Conservation (phyloP, 192 early-diverging fungal species). For the Phlyctochytrium planicorne region DNA sequence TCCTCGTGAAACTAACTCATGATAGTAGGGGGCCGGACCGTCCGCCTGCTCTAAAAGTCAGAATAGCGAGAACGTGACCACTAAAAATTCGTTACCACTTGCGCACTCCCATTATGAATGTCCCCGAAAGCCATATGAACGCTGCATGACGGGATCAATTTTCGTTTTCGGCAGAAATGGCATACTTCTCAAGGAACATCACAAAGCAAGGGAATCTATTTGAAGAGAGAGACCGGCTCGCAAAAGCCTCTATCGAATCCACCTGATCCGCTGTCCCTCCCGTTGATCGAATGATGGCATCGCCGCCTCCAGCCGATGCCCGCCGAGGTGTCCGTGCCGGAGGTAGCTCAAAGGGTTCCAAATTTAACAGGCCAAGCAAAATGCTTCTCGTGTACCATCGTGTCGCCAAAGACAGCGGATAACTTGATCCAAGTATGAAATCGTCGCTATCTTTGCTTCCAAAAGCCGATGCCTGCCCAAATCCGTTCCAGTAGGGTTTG, state of each 20-base stretch:
- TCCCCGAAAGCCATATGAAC: too few relatives aligned
- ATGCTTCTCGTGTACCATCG: conserved; percentile 1
- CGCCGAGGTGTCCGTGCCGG: too few relatives aligned
- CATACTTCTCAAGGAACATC: background rate
- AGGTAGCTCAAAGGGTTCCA: background rate
- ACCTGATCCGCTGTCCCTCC: too few relatives aligned
- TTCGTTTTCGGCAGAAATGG: background rate
- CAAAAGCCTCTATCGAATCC: background rate
- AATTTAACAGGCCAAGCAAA: background rate
- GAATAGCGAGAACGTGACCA: too few relatives aligned
- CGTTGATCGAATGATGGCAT: too few relatives aligned
- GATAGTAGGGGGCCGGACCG: background rate
- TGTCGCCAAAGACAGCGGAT: background rate
- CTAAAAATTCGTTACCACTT: conserved; percentile 3
- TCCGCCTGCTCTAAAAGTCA: too few relatives aligned
- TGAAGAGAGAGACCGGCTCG: background rate
- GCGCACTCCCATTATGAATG: too few relatives aligned
- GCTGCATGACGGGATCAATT: too few relatives aligned
- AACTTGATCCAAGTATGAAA: background rate
- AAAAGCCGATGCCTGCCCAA: background rate
- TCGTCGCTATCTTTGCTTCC: background rate
- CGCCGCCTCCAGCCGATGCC: too few relatives aligned
- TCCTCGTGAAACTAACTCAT: background rate
- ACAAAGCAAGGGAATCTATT: background rate
- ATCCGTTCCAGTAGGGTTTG: conserved; percentile 24